Percentiles rank a stretch among this genome's conserved stretches.
Evolutionary conservation across 163 green algal genomes (phyloP).

Genomic region (Chlorella variabilis): DNA sequence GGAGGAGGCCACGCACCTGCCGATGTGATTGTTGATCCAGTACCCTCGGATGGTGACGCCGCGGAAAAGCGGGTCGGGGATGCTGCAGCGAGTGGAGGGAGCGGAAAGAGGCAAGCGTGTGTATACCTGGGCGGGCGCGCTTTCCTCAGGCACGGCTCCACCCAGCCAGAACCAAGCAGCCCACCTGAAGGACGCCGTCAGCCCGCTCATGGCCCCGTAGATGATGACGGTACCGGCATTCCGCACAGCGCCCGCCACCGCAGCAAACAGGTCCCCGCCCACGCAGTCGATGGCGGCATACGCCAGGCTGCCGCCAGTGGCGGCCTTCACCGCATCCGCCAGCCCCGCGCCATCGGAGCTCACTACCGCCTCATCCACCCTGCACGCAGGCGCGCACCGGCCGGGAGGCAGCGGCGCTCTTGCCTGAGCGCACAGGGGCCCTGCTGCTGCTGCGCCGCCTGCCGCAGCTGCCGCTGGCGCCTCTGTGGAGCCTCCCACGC

Average conservation of each 20-base stretch:
- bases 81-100: too few species aligned
- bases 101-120: not conserved
- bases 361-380: conserved; percentile 59
- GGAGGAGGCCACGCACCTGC: not conserved
- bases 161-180: too few species aligned
- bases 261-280: conserved; percentile 40
- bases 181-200: conserved; percentile 1
- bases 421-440: not conserved
- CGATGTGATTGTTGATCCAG: conserved; percentile 13
- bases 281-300: conserved; percentile 46
- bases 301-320: conserved; percentile 40
- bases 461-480: too few species aligned
- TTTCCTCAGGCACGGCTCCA: too few species aligned
- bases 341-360: conserved; percentile 39
- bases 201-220: conserved; percentile 39
- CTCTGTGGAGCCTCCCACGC: too few species aligned
- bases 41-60: conserved; percentile 33
- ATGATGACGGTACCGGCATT: conserved; percentile 28
- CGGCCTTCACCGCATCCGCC: conserved; percentile 31
- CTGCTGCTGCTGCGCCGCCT: not conserved
- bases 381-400: not conserved
- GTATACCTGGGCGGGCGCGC: too few species aligned
- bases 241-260: conserved; percentile 6
- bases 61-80: conserved; percentile 42
- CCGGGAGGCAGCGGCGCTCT: not conserved